These are phyloP conservation scores for Lophiotrema nucula DNA, from an alignment of 495 filamentous ascomycete species.

Conservation along the genomic window DNA sequence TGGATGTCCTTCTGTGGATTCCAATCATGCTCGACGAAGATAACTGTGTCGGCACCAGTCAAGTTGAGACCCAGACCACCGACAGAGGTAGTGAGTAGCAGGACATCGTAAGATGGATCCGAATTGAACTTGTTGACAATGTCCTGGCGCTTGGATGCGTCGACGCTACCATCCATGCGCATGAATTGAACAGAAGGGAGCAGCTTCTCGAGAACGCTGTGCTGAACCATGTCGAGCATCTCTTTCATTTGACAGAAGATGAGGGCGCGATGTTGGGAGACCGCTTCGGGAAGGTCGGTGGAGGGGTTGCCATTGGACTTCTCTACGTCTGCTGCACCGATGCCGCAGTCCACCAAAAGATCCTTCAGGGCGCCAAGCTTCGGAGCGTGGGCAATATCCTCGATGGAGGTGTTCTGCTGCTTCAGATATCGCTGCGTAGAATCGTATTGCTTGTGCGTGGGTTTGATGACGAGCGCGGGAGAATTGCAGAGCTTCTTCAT, in stretches of 20 bases:
- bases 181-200: constrained; percentile 86
- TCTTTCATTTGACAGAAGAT: constrained; percentile 99
- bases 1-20: constrained; percentile 98
- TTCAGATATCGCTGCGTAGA: constrained; percentile 73
- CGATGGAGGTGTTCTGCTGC: constrained; percentile 67
- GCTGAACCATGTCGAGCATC: constrained; percentile 98
- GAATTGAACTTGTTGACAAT: constrained; percentile 99
- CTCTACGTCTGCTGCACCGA: constrained; percentile 65
- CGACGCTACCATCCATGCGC: constrained; percentile 86
- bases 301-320: constrained; percentile 32
- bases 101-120: constrained; percentile 89
- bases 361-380: constrained; percentile 88
- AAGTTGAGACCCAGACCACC: constrained; percentile 93
- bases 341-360: constrained; percentile 90
- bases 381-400: constrained; percentile 84
- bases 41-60: constrained; percentile 96
- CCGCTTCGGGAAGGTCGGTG: constrained; percentile 67
- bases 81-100: constrained; percentile 90
- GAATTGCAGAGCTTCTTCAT: constrained; percentile 99
- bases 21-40: constrained; percentile 99
- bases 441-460: constrained; percentile 85
- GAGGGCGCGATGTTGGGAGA: constrained; percentile 90
- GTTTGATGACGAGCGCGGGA: constrained; percentile 90
- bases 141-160: constrained; percentile 85
- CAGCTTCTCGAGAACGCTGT: constrained; percentile 79